phyloP scores from a whole-genome alignment of 176 grass and related monocot genomes.

The Bromus sterilis region DNA sequence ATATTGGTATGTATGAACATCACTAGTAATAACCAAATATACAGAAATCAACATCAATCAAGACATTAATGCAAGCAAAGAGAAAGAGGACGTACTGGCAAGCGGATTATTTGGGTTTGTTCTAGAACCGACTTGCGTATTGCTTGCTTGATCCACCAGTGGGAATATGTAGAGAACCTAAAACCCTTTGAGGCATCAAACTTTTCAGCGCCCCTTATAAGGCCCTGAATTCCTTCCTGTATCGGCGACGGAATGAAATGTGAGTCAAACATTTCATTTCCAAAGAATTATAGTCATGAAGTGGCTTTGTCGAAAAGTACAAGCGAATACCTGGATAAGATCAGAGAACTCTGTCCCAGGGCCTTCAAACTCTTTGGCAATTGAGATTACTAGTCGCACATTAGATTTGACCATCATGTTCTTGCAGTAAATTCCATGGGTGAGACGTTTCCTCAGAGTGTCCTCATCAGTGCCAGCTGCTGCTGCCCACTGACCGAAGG shows the following conservation, averaged over 20 bases:
- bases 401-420: slow-evolving; percentile 83
- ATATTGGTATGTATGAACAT: background rate
- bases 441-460: slow-evolving; percentile 44
- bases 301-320: background rate
- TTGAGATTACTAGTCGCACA: slow-evolving; percentile 81
- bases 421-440: slow-evolving; percentile 58
- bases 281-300: background rate
- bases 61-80: background rate
- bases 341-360: slow-evolving; percentile 52
- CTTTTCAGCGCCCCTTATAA: slow-evolving; percentile 69
- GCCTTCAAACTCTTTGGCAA: slow-evolving; percentile 65
- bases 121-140: slow-evolving; percentile 72
- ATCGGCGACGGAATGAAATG: slow-evolving; percentile 11
- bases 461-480: slow-evolving; percentile 53
- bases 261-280: background rate
- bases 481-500: slow-evolving; percentile 76
- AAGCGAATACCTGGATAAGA: slow-evolving; percentile 78
- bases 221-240: slow-evolving; percentile 79
- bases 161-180: slow-evolving; percentile 91
- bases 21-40: background rate
- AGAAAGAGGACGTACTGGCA: slow-evolving; percentile 51
- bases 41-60: background rate
- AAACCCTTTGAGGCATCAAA: slow-evolving; percentile 92
- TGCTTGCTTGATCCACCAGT: slow-evolving; percentile 96
- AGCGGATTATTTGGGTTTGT: slow-evolving; percentile 62